phyloP scores from a whole-genome alignment of 2,329 filamentous ascomycete genomes.

The Colletotrichum orchidophilum region DNA sequence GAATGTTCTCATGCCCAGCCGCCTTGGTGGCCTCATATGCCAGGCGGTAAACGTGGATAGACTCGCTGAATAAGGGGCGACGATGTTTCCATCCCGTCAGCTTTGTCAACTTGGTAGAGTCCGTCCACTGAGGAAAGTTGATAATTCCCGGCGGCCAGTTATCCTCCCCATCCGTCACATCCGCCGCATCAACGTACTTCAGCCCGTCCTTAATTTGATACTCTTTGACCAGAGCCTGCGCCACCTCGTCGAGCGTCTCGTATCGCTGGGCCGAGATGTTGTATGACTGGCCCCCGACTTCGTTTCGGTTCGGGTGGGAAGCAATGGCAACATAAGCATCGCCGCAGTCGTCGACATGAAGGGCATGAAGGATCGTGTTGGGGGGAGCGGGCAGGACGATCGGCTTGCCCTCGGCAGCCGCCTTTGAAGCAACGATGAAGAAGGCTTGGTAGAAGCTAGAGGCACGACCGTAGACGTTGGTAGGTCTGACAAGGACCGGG shows the following conservation, averaged over 20 bases:
- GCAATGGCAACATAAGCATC: constrained; percentile 58
- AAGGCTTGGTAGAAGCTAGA: constrained; percentile 54
- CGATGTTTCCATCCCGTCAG: constrained; percentile 52
- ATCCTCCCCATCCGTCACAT: constrained; percentile 21
- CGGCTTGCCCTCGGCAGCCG: constrained; percentile 3
- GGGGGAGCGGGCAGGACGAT: constrained; percentile 46
- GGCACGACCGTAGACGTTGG: constrained; percentile 55
- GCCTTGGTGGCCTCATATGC: constrained; percentile 48
- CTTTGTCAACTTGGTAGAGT: constrained; percentile 50
- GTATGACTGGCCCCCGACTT: constrained; percentile 50
- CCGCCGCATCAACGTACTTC: constrained; percentile 37
- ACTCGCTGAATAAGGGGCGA: constrained; percentile 48
- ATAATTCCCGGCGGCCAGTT: constrained; percentile 40
- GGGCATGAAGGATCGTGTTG: constrained; percentile 53
- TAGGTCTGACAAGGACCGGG: constrained; percentile 54
- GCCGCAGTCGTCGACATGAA: constrained; percentile 60
- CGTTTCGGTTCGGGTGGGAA: constrained; percentile 41
- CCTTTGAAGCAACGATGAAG: constrained; percentile 46
- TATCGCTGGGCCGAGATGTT: constrained; percentile 56
- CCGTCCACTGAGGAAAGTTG: constrained; percentile 53
- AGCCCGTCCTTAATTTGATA: constrained; percentile 48
- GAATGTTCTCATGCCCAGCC: constrained; percentile 11
- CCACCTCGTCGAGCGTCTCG: constrained; percentile 53
- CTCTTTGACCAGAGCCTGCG: constrained; percentile 48
- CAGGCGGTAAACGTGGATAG: constrained; percentile 45